phyloP scores from a whole-genome alignment of 768 basidiomycete species.

The Russula brevipes region DNA sequence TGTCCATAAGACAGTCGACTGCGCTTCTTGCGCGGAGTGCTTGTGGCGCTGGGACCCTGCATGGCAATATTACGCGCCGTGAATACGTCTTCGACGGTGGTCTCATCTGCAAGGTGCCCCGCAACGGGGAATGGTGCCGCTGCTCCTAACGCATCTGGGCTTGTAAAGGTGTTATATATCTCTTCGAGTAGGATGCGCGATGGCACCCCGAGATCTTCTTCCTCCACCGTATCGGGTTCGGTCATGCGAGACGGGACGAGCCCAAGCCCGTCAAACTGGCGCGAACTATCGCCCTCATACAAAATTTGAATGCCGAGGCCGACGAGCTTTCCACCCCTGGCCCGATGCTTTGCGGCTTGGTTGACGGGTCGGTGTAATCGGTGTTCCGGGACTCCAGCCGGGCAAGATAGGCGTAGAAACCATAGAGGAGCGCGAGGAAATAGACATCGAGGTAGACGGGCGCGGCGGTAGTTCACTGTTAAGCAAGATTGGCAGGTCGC shows the following conservation, averaged over 20 bases:
- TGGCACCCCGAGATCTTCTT: constrained; percentile 20
- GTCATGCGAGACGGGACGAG: constrained; percentile 18
- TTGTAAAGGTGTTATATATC: constrained; percentile 24
- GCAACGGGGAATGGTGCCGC: constrained; percentile 15
- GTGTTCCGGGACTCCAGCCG: constrained; percentile 8
- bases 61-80: neutral
- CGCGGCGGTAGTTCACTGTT: constrained; percentile 15
- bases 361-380: constrained; percentile 20
- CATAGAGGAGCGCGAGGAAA: constrained; percentile 22
- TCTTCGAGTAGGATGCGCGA: constrained; percentile 26
- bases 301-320: constrained; percentile 24
- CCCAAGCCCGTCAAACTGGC: constrained; percentile 23
- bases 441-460: constrained; percentile 17
- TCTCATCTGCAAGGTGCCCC: constrained; percentile 3
- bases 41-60: constrained; percentile 15
- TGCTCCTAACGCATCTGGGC: constrained; percentile 6
- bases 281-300: constrained; percentile 11
- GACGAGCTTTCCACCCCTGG: constrained; percentile 5
- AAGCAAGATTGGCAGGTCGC: constrained; percentile 19
- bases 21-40: constrained; percentile 19
- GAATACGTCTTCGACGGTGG: constrained; percentile 17
- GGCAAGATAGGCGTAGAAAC: constrained; percentile 20
- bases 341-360: constrained; percentile 12
- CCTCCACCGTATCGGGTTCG: constrained; percentile 12
- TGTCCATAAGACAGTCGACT: constrained; percentile 13